Percentiles rank a stretch among this genome's conserved stretches.
Conservation (phyloP, 2,329 filamentous ascomycete genomes). For the Leptographium galeiforme region DNA sequence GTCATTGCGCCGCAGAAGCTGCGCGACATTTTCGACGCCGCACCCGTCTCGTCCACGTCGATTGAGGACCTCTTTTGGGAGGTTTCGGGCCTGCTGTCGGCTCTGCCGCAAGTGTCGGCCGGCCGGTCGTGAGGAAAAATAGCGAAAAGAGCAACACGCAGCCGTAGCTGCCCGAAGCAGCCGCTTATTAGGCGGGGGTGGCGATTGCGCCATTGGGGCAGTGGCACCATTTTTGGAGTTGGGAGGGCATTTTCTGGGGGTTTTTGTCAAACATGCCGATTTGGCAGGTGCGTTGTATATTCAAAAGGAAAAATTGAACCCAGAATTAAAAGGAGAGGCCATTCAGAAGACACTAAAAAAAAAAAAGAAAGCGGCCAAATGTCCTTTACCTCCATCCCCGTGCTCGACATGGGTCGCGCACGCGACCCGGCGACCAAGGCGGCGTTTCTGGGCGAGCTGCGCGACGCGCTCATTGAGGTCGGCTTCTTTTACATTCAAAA, state of each 20-base stretch:
- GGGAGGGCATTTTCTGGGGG: neutral
- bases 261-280: neutral
- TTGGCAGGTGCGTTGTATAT: neutral
- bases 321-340: neutral
- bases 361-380: constrained; percentile 21
- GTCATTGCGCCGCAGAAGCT: constrained; percentile 57
- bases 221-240: neutral
- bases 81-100: constrained; percentile 48
- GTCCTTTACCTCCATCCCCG: constrained; percentile 64
- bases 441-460: constrained; percentile 55
- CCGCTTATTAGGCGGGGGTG: neutral
- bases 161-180: no score
- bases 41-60: constrained; percentile 55
- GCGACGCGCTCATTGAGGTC: constrained; percentile 69
- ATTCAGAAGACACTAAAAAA: neutral
- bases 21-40: constrained; percentile 55
- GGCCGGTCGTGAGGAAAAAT: neutral
- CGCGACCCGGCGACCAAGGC: constrained; percentile 53
- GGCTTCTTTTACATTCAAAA: constrained; percentile 80
- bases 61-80: constrained; percentile 66
- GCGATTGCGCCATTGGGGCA: neutral
- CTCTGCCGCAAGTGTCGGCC: neutral
- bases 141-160: neutral
- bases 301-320: neutral
- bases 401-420: constrained; percentile 61